These are phyloP conservation scores for Pleurotus salmoneostramineus DNA, from an alignment of 768 basidiomycete genomes.

Conservation along the genomic window DNA sequence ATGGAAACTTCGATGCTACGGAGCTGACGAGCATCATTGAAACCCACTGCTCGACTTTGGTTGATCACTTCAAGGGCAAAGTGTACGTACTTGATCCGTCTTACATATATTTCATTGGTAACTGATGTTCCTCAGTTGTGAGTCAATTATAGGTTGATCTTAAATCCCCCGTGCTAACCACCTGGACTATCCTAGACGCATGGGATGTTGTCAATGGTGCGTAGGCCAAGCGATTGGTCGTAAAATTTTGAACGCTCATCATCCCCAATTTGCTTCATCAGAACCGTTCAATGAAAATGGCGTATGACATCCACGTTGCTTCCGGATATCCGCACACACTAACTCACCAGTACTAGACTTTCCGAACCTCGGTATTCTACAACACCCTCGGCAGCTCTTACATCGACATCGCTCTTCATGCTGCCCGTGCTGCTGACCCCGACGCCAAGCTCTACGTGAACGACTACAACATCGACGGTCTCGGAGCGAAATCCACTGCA, in stretches of 20 bases:
- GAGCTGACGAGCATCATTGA: slow-evolving; percentile 25
- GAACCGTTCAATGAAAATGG: slow-evolving; percentile 62
- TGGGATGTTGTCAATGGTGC: slow-evolving; percentile 53
- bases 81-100: slow-evolving; percentile 16
- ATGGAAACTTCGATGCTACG: slow-evolving; percentile 22
- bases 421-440: slow-evolving; percentile 52
- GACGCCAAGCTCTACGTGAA: slow-evolving; percentile 46
- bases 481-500: slow-evolving; percentile 50
- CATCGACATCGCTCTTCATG: slow-evolving; percentile 44
- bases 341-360: slow-evolving; percentile 23
- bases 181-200: slow-evolving; percentile 23
- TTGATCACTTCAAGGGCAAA: slow-evolving; percentile 36
- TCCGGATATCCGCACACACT: not conserved
- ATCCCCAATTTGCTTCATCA: slow-evolving; percentile 16
- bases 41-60: slow-evolving; percentile 29
- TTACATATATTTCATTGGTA: not conserved
- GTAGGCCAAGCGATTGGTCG: not conserved
- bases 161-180: slow-evolving; percentile 13
- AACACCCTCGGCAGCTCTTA: slow-evolving; percentile 42
- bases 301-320: not conserved
- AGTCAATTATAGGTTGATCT: not conserved
- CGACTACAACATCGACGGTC: slow-evolving; percentile 29
- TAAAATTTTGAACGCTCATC: not conserved
- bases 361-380: slow-evolving; percentile 48
- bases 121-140: not conserved